Percentiles rank a stretch among this genome's conserved stretches.
Evolutionary conservation across 148 eudicot genomes (phyloP).

Genomic region (Vaccinium darrowii): DNA sequence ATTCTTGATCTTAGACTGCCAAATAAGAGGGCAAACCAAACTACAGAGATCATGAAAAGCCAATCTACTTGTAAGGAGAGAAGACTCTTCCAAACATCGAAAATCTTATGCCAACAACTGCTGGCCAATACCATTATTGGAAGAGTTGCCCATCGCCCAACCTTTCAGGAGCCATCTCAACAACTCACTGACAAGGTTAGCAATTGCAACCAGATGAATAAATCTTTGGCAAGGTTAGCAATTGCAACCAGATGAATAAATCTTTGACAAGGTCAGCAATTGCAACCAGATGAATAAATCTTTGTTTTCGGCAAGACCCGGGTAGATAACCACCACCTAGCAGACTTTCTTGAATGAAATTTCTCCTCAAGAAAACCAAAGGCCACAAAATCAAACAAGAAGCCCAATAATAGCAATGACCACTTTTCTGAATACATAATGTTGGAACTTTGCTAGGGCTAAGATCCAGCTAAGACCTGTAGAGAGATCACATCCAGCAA

Average conservation of each 20-base stretch:
- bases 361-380: not conserved
- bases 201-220: not conserved
- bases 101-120: not conserved
- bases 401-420: not conserved
- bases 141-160: not conserved
- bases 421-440: not conserved
- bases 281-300: not conserved
- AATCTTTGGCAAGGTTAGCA: not conserved
- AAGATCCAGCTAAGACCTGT: not conserved
- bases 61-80: not conserved
- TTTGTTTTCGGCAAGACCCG: not conserved
- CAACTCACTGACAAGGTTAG: not conserved
- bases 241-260: not conserved
- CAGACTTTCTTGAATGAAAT: conserved; percentile 1
- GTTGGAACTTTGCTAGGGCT: not conserved
- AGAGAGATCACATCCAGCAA: not conserved
- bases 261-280: not conserved
- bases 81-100: not conserved
- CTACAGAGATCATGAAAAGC: not conserved
- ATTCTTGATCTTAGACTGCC: not conserved
- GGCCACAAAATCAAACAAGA: not conserved
- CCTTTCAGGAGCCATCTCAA: not conserved
- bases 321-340: not conserved
- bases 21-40: not conserved
- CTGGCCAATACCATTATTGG: not conserved